Evolutionary conservation across 2,329 filamentous ascomycete species (phyloP).

Genomic region (Ploettnerulaceae sp.): DNA sequence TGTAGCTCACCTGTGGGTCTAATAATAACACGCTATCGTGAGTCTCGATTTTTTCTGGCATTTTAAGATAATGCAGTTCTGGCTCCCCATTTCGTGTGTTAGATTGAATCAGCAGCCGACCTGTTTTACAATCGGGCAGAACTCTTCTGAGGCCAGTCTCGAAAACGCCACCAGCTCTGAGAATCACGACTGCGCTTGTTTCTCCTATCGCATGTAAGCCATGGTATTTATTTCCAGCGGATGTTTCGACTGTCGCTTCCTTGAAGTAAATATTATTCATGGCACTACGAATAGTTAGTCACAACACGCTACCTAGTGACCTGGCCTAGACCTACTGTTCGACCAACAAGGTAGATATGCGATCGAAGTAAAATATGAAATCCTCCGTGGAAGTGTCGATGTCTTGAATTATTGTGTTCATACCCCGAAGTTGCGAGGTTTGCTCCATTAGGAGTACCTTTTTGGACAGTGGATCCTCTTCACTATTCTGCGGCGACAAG

Average conservation of each 20-base stretch:
- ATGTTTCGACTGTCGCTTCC: slow-evolving; percentile 61
- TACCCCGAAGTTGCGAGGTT: slow-evolving; percentile 76
- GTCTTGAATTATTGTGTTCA: slow-evolving; percentile 86
- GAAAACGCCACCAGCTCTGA: slow-evolving; percentile 83
- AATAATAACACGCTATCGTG: slow-evolving; percentile 81
- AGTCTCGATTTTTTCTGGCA: slow-evolving; percentile 66
- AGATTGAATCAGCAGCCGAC: slow-evolving; percentile 86
- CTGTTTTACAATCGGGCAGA: slow-evolving; percentile 87
- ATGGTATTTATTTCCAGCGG: slow-evolving; percentile 62
- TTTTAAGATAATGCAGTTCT: slow-evolving; percentile 82
- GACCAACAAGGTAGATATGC: slow-evolving; percentile 76
- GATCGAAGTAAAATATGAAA: slow-evolving; percentile 97
- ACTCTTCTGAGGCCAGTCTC: slow-evolving; percentile 85
- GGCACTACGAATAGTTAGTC: slow-evolving; percentile 47
- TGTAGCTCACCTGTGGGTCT: slow-evolving; percentile 61
- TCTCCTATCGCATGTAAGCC: slow-evolving; percentile 68
- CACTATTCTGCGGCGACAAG: slow-evolving; percentile 47
- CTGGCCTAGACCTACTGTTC: slow-evolving; percentile 53
- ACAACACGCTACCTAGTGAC: background rate
- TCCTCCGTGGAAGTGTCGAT: slow-evolving; percentile 76
- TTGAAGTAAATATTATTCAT: slow-evolving; percentile 72
- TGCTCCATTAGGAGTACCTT: slow-evolving; percentile 71
- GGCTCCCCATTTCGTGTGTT: slow-evolving; percentile 82
- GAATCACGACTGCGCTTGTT: slow-evolving; percentile 79
- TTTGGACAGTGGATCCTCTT: slow-evolving; percentile 66